A percentile compares a stretch with the other conserved stretches of the same genome.
These are phyloP conservation scores for Hypoxylon sp. DNA, from an alignment of 2,329 filamentous ascomycete species.

Conservation along the genomic window DNA sequence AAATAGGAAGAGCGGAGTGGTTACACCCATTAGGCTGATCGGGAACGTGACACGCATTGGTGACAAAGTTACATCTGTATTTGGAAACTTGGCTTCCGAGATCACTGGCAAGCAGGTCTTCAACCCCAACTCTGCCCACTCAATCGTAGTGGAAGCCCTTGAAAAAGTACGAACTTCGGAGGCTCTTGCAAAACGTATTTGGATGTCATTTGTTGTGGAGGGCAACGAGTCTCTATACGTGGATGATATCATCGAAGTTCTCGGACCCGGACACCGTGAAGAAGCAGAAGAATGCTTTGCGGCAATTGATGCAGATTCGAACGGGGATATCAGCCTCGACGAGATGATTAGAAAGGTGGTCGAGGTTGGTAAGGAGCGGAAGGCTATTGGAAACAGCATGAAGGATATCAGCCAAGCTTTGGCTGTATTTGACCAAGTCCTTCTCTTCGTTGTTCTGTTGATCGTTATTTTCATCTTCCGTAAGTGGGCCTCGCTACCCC, in stretches of 20 bases:
- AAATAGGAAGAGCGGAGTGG: conserved; percentile 69
- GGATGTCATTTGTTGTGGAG: conserved; percentile 98
- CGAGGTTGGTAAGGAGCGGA: conserved; percentile 87
- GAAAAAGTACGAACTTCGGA: conserved; percentile 88
- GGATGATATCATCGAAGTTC: conserved; percentile 90
- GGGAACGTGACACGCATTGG: conserved; percentile 83
- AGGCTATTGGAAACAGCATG: conserved; percentile 92
- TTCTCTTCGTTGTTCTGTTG: conserved; percentile 85
- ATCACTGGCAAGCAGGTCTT: conserved; percentile 97
- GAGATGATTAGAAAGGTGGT: conserved; percentile 93
- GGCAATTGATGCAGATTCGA: conserved; percentile 86
- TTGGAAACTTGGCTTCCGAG: conserved; percentile 93
- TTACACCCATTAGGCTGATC: conserved; percentile 84
- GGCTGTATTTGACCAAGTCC: conserved; percentile 87
- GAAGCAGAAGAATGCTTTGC: conserved; percentile 90
- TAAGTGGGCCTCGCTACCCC: conserved; percentile 58
- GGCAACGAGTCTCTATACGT: conserved; percentile 82
- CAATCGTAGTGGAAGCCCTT: conserved; percentile 88
- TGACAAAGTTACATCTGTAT: conserved; percentile 92
- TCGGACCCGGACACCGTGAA: conserved; percentile 79
- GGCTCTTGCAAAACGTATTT: conserved; percentile 92
- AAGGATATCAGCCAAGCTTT: conserved; percentile 97
- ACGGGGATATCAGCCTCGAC: conserved; percentile 94
- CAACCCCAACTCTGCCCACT: conserved; percentile 91
- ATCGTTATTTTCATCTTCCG: conserved; percentile 87